Base-by-base conservation (phyloP, 768 basidiomycete genomes). In the Phanerochaete sordida region DNA sequence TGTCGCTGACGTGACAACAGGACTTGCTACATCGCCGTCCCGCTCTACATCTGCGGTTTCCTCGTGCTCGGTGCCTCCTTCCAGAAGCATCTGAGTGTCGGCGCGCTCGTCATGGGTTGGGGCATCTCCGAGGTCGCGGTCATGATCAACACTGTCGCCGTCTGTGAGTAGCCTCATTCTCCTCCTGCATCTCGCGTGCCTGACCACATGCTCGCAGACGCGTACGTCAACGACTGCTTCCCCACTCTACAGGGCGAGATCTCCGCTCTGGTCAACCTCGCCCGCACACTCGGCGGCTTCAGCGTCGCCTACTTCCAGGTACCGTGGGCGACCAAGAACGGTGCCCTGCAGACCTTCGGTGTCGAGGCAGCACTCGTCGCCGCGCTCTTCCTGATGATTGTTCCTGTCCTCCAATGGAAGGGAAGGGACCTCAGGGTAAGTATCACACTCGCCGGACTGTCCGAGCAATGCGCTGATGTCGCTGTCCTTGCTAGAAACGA, bases 271-370 rank as follows among this genome's bases (percentile, higher is more conserved):
- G 72, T 87, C 62, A 88, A 86, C 65, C 70, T 87, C 23, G 75
- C 77, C 16, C 77, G 86, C 48, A 76, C 74, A 1, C 73, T 86
- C 21, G 84, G 84, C 37, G 84, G 85, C 2, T 87, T 87, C 66
- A 79, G 78, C 50, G 85, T 88, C 23, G 83, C 86, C 0, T 87
- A 83, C 70, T 88, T 83, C 69, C 85, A 88, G 67, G 78, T 87
- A 2, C 82, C 82, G 4, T 87, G 86, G 86, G 84, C 85, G 5
- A 66, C 71, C 28, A 83, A 79, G 63, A 68, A 83, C 59, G 86
- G 86, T 16, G 83, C 85, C 4, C 69, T 87, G 28, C 83, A 86
- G 60, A 81, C 83, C 5, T 82, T 86, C 65, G 85, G 86, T 6
- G 76, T 77, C 46, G 86, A 88, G 70, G 81, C 84, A 33, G 85